Evolutionary conservation across 768 basidiomycete genomes (phyloP).

Genomic region (Kockovaella imperatae): DNA sequence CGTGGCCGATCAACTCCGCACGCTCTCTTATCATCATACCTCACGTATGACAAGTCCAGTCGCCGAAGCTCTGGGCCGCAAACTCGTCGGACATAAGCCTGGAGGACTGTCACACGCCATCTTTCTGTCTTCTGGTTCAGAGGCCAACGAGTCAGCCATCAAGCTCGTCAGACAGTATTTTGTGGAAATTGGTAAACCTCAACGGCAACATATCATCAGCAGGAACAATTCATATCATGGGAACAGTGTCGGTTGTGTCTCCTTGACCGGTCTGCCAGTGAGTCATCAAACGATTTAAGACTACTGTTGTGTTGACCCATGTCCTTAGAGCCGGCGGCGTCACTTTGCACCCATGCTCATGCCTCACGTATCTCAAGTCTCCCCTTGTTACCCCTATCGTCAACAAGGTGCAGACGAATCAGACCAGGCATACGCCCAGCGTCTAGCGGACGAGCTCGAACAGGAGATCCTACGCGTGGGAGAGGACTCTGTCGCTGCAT

Average conservation of each 20-base stretch:
- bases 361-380: slow-evolving; percentile 51
- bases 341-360: slow-evolving; percentile 55
- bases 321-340: slow-evolving; percentile 44
- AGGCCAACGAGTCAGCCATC: slow-evolving; percentile 78
- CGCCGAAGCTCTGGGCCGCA: slow-evolving; percentile 67
- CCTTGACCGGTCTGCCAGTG: slow-evolving; percentile 7
- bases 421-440: slow-evolving; percentile 70
- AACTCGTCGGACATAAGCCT: slow-evolving; percentile 51
- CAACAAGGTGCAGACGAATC: slow-evolving; percentile 52
- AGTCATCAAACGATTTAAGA: neutral
- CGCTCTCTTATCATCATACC: slow-evolving; percentile 10
- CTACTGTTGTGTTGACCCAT: slow-evolving; percentile 62
- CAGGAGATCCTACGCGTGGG: slow-evolving; percentile 77
- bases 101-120: slow-evolving; percentile 61
- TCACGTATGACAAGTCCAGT: slow-evolving; percentile 54
- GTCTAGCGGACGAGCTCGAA: slow-evolving; percentile 72
- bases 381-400: slow-evolving; percentile 60
- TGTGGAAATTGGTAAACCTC: slow-evolving; percentile 58
- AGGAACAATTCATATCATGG: slow-evolving; percentile 76
- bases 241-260: slow-evolving; percentile 49
- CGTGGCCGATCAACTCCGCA: slow-evolving; percentile 8
- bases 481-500: slow-evolving; percentile 59
- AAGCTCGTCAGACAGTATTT: slow-evolving; percentile 68
- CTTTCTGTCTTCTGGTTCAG: slow-evolving; percentile 69
- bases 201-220: slow-evolving; percentile 71